Conservation (phyloP, 345 rosid genomes). For the Acer campestre region DNA sequence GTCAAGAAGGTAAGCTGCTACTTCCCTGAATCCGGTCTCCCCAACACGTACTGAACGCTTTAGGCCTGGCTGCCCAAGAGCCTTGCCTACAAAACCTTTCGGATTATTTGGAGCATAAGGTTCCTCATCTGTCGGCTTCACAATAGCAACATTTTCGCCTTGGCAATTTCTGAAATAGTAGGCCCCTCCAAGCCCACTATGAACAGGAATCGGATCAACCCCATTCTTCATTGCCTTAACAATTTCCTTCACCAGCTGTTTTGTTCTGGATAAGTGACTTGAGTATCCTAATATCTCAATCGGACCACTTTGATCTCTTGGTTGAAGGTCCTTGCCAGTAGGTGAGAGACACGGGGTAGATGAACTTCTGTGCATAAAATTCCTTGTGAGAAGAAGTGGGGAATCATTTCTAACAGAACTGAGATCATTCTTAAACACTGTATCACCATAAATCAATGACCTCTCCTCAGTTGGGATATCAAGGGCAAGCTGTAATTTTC, state of each 20-base stretch:
- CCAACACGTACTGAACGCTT: conserved; percentile 78
- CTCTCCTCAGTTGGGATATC: conserved; percentile 55
- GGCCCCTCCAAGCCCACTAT: conserved; percentile 67
- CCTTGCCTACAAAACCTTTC: conserved; percentile 72
- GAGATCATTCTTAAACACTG: conserved; percentile 53
- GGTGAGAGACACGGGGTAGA: conserved; percentile 75
- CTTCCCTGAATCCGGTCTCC: conserved; percentile 78
- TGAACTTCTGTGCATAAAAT: conserved; percentile 56
- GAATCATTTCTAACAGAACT: conserved; percentile 64
- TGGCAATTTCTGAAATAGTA: conserved; percentile 60
- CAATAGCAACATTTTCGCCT: conserved; percentile 72
- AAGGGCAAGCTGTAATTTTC: conserved; percentile 57
- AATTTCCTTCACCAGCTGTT: conserved; percentile 43
- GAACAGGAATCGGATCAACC: conserved; percentile 54
- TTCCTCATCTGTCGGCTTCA: conserved; percentile 83
- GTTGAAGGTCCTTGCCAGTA: conserved; percentile 47
- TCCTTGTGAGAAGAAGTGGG: conserved; percentile 59
- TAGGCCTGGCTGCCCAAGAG: conserved; percentile 78
- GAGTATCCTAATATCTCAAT: conserved; percentile 63
- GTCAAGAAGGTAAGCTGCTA: conserved; percentile 75
- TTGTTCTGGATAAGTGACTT: conserved; percentile 37
- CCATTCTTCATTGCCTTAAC: conserved; percentile 53
- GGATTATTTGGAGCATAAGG: conserved; percentile 90
- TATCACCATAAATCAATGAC: conserved; percentile 63
- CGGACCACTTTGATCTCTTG: conserved; percentile 53